Conservation (phyloP, 2,329 filamentous ascomycete species). For the Talaromyces sp. region DNA sequence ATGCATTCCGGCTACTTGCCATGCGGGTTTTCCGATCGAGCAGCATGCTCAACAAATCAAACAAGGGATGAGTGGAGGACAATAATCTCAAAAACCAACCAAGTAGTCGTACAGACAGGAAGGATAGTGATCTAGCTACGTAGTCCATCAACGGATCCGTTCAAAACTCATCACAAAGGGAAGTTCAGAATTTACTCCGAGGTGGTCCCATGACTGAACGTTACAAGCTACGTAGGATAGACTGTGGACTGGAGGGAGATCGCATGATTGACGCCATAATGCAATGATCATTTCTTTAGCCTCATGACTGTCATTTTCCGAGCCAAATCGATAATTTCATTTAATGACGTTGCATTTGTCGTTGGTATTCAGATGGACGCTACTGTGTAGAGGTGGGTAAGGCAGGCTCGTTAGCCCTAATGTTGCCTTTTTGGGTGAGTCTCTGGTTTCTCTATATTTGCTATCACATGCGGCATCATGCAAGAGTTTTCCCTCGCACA, state of each 20-base stretch:
- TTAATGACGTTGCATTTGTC: slow-evolving; percentile 2
- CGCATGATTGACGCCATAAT: slow-evolving; percentile 10
- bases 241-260: not conserved
- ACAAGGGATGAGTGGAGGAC: slow-evolving; percentile 11
- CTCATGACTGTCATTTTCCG: not conserved
- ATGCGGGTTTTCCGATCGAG: not conserved
- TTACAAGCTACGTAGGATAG: not conserved
- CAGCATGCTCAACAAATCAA: not conserved
- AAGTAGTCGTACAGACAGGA: not conserved
- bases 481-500: not conserved
- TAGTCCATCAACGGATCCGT: not conserved
- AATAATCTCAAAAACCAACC: not conserved
- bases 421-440: not conserved
- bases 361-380: not conserved
- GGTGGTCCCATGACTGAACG: slow-evolving; percentile 5
- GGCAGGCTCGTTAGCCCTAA: not conserved
- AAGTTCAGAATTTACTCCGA: not conserved
- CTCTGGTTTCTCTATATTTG: not conserved
- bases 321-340: not conserved
- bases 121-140: not conserved
- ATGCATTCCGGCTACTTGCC: slow-evolving; percentile 2
- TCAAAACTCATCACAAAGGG: not conserved
- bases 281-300: not conserved
- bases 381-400: not conserved
- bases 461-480: not conserved